A percentile compares a stretch with the other conserved stretches of the same genome.
Conservation (phyloP, 1,284 basidiomycete species). For the Cryptococcus sp. region DNA sequence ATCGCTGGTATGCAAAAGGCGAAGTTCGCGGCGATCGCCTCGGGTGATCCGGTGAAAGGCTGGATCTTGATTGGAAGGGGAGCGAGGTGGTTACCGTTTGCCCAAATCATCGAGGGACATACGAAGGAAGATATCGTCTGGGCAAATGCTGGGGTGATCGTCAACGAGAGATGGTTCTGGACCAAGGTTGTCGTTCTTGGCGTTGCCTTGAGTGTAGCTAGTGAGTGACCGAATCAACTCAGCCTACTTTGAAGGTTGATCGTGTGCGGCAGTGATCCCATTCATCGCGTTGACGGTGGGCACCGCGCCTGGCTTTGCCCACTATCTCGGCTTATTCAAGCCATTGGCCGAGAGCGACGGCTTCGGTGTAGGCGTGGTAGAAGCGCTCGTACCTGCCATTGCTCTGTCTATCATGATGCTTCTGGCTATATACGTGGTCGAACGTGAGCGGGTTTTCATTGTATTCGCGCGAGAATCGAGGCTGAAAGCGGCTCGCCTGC, state of each 20-base stretch:
- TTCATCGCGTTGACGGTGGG: constrained; percentile 67
- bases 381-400: constrained; percentile 67
- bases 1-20: constrained; percentile 67
- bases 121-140: constrained; percentile 79
- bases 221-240: constrained; percentile 57
- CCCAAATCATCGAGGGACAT: constrained; percentile 70
- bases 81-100: constrained; percentile 63
- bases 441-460: constrained; percentile 57
- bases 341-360: constrained; percentile 59
- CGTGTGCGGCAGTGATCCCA: constrained; percentile 61
- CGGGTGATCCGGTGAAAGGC: constrained; percentile 62
- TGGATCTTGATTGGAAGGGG: constrained; percentile 75
- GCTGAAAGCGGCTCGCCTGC: constrained; percentile 2
- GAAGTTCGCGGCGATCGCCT: constrained; percentile 68
- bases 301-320: constrained; percentile 66
- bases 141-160: constrained; percentile 67
- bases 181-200: constrained; percentile 58
- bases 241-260: not conserved
- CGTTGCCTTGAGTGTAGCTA: constrained; percentile 61
- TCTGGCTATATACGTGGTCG: constrained; percentile 60
- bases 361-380: constrained; percentile 65
- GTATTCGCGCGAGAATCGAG: not conserved
- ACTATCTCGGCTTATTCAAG: constrained; percentile 67
- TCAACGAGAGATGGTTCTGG: constrained; percentile 62
- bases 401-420: constrained; percentile 63